These are phyloP conservation scores for Colletotrichum sp. DNA, from an alignment of 2,329 filamentous ascomycete species.

Conservation along the genomic window DNA sequence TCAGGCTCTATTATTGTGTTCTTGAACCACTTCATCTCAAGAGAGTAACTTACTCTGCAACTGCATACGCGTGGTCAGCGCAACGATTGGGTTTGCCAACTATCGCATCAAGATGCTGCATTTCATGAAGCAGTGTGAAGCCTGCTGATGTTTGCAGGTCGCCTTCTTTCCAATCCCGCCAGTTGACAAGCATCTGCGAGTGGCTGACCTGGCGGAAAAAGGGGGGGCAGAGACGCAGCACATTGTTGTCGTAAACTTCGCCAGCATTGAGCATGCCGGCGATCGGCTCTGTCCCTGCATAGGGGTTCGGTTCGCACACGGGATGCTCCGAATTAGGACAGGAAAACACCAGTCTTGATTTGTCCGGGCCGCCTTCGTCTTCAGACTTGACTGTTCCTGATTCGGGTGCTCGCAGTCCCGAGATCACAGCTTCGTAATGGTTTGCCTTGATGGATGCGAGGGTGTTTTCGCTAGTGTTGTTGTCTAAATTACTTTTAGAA, in stretches of 20 bases:
- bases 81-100: not conserved
- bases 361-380: not conserved
- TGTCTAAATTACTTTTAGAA: not conserved
- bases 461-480: rapidly evolving
- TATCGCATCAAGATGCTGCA: not conserved
- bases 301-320: not conserved
- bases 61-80: not conserved
- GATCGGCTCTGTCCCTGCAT: not conserved
- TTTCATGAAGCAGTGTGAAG: not conserved
- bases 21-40: rapidly evolving
- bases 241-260: not conserved
- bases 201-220: not conserved
- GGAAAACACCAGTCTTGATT: not conserved
- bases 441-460: not conserved
- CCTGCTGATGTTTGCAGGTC: not conserved
- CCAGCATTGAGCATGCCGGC: not conserved
- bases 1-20: not conserved
- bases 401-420: not conserved
- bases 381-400: not conserved
- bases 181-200: not conserved
- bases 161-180: not conserved
- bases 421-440: not conserved
- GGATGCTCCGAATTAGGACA: not conserved
- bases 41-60: not conserved
- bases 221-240: not conserved